phyloP scores from a whole-genome alignment of 805 yeast species.

The Komagataella populi region DNA sequence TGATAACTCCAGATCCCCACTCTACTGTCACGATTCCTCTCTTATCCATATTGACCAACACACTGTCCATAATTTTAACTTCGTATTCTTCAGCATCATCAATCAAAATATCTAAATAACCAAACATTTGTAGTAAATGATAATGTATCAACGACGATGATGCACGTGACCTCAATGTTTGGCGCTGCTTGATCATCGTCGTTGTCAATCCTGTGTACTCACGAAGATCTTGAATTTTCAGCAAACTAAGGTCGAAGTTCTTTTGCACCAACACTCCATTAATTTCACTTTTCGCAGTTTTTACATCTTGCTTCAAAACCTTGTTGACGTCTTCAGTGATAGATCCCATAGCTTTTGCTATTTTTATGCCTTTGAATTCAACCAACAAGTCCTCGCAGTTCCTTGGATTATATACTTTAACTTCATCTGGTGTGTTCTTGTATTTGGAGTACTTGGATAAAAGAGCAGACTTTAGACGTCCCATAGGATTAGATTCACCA shows the following conservation, averaged over 20 bases:
- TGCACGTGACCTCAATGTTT: slow-evolving; percentile 66
- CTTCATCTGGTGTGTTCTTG: slow-evolving; percentile 80
- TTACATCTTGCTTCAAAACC: slow-evolving; percentile 2
- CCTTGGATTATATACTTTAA: slow-evolving; percentile 82
- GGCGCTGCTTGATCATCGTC: slow-evolving; percentile 72
- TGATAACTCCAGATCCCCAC: slow-evolving; percentile 84
- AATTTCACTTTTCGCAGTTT: slow-evolving; percentile 29
- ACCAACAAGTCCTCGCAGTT: slow-evolving; percentile 73
- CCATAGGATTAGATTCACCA: slow-evolving; percentile 98
- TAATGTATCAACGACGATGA: slow-evolving; percentile 69
- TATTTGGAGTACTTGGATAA: slow-evolving; percentile 72
- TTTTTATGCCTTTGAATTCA: slow-evolving; percentile 68
- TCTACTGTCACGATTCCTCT: slow-evolving; percentile 51
- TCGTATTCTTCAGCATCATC: slow-evolving; percentile 39
- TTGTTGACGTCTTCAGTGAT: slow-evolving; percentile 32
- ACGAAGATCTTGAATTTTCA: slow-evolving; percentile 77
- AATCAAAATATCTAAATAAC: slow-evolving; percentile 49
- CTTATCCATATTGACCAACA: slow-evolving; percentile 33
- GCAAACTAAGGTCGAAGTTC: slow-evolving; percentile 75
- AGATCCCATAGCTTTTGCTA: slow-evolving; percentile 59
- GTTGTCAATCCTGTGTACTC: slow-evolving; percentile 83
- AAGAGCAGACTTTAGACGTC: slow-evolving; percentile 85
- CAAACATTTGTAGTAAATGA: slow-evolving; percentile 95
- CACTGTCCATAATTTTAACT: slow-evolving; percentile 50
- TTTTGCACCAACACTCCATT: slow-evolving; percentile 85